phyloP scores from a whole-genome alignment of 805 yeast species.

The Zygosaccharomyces bailii region DNA sequence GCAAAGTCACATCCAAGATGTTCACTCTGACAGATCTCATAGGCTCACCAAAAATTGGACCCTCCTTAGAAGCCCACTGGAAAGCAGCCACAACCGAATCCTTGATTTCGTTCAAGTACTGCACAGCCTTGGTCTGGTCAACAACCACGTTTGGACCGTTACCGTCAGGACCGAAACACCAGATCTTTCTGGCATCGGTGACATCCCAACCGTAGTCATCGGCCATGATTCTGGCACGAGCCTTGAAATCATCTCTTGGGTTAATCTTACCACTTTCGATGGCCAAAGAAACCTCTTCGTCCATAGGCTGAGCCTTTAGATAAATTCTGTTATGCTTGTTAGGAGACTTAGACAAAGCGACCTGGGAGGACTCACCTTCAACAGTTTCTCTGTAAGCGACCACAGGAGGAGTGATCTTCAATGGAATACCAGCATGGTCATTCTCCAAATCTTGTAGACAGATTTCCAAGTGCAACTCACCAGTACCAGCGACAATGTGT shows the following conservation, averaged over 20 bases:
- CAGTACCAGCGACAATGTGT: slow-evolving; percentile 99
- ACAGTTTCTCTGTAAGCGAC: slow-evolving; percentile 99
- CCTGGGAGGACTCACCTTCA: slow-evolving; percentile 87
- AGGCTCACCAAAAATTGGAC: slow-evolving; percentile 96
- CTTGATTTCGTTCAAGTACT: slow-evolving; percentile 98
- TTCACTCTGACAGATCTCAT: slow-evolving; percentile 95
- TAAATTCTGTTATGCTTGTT: slow-evolving; percentile 99
- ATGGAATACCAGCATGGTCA: slow-evolving; percentile 99
- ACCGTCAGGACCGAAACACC: slow-evolving; percentile 99
- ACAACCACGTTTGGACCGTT: slow-evolving; percentile 97
- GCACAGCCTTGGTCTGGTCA: slow-evolving; percentile 99
- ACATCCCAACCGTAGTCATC: slow-evolving; percentile 99
- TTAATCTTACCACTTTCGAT: slow-evolving; percentile 88
- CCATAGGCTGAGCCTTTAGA: slow-evolving; percentile 94
- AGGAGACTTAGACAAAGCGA: slow-evolving; percentile 98
- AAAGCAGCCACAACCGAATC: slow-evolving; percentile 99
- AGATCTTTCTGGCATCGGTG: slow-evolving; percentile 99
- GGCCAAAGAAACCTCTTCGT: slow-evolving; percentile 87
- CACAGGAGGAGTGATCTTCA: slow-evolving; percentile 95
- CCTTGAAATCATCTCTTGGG: slow-evolving; percentile 97
- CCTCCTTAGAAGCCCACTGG: slow-evolving; percentile 99
- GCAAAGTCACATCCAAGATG: slow-evolving; percentile 98
- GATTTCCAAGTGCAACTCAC: slow-evolving; percentile 99
- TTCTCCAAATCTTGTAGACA: slow-evolving; percentile 93
- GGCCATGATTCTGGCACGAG: slow-evolving; percentile 98